Percentiles rank a stretch among this genome's conserved stretches.
phyloP scores from a whole-genome alignment of 768 basidiomycete species.

The Mycena venus region DNA sequence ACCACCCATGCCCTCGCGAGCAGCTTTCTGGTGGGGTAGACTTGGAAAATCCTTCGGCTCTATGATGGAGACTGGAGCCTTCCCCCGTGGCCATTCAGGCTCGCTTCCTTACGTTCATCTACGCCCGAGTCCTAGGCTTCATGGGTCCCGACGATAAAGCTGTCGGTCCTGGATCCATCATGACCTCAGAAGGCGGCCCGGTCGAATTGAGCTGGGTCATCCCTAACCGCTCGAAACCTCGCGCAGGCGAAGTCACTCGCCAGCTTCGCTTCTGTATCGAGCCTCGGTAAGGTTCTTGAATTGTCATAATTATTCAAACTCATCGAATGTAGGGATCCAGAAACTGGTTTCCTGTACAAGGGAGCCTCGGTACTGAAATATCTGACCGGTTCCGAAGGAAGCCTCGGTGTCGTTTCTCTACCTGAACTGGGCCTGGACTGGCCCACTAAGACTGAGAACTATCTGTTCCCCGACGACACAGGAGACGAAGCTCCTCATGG shows the following conservation, averaged over 20 bases:
- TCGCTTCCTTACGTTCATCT: conserved; percentile 46
- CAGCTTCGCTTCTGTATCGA: conserved; percentile 50
- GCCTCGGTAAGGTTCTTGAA: conserved; percentile 41
- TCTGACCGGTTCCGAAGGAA: conserved; percentile 41
- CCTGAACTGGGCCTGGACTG: conserved; percentile 41
- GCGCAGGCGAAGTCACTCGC: conserved; percentile 30
- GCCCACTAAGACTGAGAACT: conserved; percentile 44
- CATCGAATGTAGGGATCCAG: conserved; percentile 40
- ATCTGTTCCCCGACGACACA: conserved; percentile 40
- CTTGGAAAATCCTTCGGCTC: conserved; percentile 44
- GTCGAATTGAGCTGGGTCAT: conserved; percentile 50
- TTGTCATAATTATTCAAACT: neutral
- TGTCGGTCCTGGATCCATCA: conserved; percentile 39
- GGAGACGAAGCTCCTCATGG: conserved; percentile 33
- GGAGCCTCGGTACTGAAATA: conserved; percentile 45
- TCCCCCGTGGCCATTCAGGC: conserved; percentile 41
- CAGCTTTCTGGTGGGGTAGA: conserved; percentile 44
- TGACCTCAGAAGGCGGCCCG: conserved; percentile 50
- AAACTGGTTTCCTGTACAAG: conserved; percentile 38
- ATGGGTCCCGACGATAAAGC: conserved; percentile 42
- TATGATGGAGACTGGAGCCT: conserved; percentile 45
- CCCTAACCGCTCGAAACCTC: conserved; percentile 36
- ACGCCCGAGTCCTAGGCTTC: conserved; percentile 45
- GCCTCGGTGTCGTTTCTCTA: conserved; percentile 44
- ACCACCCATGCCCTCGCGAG: neutral